A percentile compares a stretch with the other conserved stretches of the same genome.
phyloP scores from a whole-genome alignment of 2,329 filamentous ascomycete genomes.

The Xylaria polymorpha region DNA sequence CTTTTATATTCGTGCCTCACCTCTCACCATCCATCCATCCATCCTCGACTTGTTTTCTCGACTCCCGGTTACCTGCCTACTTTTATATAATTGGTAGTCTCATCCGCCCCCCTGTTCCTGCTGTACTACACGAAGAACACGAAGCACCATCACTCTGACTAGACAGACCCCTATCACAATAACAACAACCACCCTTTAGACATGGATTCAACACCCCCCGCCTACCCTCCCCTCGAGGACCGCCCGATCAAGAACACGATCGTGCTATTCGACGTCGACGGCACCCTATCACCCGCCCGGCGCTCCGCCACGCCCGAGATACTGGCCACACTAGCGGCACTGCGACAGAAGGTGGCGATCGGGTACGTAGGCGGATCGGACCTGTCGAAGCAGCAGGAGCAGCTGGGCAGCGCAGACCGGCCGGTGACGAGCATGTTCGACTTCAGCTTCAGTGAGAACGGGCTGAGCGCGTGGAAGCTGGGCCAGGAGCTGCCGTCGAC shows the following conservation, averaged over 20 bases:
- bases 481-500: constrained; percentile 79
- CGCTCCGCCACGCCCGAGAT: constrained; percentile 82
- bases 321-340: constrained; percentile 79
- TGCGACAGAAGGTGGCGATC: constrained; percentile 89
- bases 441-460: constrained; percentile 98
- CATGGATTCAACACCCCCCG: constrained; percentile 57
- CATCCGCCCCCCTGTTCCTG: not conserved
- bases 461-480: constrained; percentile 88
- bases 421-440: constrained; percentile 91
- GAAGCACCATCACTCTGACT: not conserved
- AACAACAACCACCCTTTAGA: not conserved
- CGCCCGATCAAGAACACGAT: constrained; percentile 94
- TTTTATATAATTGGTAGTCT: not conserved
- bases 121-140: not conserved
- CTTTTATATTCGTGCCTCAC: not conserved
- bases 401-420: constrained; percentile 76
- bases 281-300: constrained; percentile 86
- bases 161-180: not conserved
- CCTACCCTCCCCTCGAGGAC: constrained; percentile 80
- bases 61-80: not conserved
- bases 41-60: too few species aligned
- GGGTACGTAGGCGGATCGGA: constrained; percentile 95
- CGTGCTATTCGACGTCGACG: constrained; percentile 95
- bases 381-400: constrained; percentile 94
- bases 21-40: not conserved